Evolutionary conservation across 2,329 filamentous ascomycete species (phyloP).

Genomic region (Colletotrichum trifolii): DNA sequence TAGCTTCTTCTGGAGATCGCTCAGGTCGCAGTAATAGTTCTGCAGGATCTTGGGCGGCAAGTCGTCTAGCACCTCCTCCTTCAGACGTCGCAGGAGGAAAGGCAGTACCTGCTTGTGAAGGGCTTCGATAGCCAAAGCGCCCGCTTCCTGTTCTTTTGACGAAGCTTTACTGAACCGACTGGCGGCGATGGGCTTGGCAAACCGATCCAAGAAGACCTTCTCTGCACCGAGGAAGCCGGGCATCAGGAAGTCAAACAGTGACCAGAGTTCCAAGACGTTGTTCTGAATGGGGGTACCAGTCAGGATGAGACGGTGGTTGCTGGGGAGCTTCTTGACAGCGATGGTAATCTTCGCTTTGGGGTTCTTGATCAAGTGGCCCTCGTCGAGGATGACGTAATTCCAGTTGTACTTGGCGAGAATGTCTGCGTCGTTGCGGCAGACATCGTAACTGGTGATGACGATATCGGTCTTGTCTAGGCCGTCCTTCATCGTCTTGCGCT

Average conservation of each 20-base stretch:
- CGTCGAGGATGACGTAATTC: slow-evolving; percentile 98
- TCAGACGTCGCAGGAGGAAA: slow-evolving; percentile 93
- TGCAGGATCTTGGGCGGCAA: slow-evolving; percentile 97
- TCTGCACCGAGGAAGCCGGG: slow-evolving; percentile 94
- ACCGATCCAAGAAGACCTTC: slow-evolving; percentile 95
- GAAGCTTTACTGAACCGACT: slow-evolving; percentile 97
- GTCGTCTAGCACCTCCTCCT: slow-evolving; percentile 97
- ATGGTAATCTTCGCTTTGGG: slow-evolving; percentile 95
- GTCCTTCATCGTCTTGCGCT: slow-evolving; percentile 78
- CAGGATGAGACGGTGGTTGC: slow-evolving; percentile 94
- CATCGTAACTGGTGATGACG: slow-evolving; percentile 97
- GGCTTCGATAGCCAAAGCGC: slow-evolving; percentile 96
- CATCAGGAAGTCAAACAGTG: slow-evolving; percentile 98
- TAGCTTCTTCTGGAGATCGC: slow-evolving; percentile 91
- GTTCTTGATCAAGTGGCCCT: slow-evolving; percentile 99
- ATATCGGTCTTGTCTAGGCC: slow-evolving; percentile 84
- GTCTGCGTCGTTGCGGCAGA: slow-evolving; percentile 95
- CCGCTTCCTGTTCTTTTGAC: slow-evolving; percentile 97
- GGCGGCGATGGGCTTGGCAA: slow-evolving; percentile 93
- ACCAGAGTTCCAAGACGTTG: slow-evolving; percentile 97
- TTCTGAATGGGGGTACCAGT: slow-evolving; percentile 98
- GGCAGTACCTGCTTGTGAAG: slow-evolving; percentile 97
- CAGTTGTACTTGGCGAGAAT: slow-evolving; percentile 84
- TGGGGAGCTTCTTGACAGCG: slow-evolving; percentile 88
- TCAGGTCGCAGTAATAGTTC: slow-evolving; percentile 99